Conservation (phyloP, 2,329 filamentous ascomycete genomes). For the Aspergillus proliferans region DNA sequence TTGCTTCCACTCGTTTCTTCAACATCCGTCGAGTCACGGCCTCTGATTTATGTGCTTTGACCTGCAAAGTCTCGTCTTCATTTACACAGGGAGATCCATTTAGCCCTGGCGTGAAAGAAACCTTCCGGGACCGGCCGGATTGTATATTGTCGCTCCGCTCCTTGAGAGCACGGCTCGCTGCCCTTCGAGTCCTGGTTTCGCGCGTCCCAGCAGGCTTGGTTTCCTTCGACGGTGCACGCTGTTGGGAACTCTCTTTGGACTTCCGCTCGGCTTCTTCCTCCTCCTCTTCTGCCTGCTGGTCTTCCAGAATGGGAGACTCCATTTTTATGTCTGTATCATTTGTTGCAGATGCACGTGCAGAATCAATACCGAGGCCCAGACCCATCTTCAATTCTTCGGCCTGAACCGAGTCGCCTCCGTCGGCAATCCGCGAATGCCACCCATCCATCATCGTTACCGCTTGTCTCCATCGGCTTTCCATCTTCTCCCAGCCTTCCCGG, state of each 20-base stretch:
- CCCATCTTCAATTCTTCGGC: constrained; percentile 39
- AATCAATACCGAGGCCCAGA: constrained; percentile 34
- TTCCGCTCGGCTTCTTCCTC: constrained; percentile 18
- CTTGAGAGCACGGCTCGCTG: constrained; percentile 25
- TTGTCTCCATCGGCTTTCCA: constrained; percentile 86
- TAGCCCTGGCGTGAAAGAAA: constrained; percentile 31
- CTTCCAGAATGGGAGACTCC: constrained; percentile 28
- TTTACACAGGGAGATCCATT: constrained; percentile 23
- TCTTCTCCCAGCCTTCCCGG: constrained; percentile 81
- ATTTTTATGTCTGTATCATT: constrained; percentile 16
- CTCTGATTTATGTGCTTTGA: constrained; percentile 28
- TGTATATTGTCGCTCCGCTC: constrained; percentile 33
- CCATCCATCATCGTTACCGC: constrained; percentile 85
- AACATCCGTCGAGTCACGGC: constrained; percentile 24
- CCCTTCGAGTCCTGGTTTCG: constrained; percentile 9
- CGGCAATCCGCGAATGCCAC: constrained; percentile 73
- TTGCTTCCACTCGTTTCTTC: constrained; percentile 21
- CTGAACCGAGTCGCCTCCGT: constrained; percentile 37
- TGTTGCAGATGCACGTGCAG: constrained; percentile 11
- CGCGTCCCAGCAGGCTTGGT: constrained; percentile 5
- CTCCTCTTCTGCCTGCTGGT: constrained; percentile 23
- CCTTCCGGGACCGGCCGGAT: constrained; percentile 27
- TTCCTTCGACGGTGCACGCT: not conserved
- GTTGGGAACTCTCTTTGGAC: not conserved
- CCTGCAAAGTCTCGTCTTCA: constrained; percentile 26